These are phyloP conservation scores for Chlamydomonas sphaeroides DNA, from an alignment of 139 green algal genomes.

Conservation along the genomic window DNA sequence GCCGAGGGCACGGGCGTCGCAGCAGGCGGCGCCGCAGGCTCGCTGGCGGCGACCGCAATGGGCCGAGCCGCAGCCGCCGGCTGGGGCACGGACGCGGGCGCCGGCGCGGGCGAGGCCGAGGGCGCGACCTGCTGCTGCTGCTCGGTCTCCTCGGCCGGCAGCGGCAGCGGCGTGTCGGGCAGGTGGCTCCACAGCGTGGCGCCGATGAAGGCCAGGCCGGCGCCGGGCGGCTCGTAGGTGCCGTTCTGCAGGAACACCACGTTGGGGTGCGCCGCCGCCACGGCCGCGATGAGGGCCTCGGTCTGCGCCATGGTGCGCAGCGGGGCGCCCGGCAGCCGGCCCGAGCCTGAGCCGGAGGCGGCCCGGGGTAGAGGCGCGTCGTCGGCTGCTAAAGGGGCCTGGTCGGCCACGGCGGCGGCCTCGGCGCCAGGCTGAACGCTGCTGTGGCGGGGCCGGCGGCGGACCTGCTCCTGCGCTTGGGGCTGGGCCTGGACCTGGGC, in stretches of 20 bases:
- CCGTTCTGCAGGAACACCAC: slow-evolving; percentile 34
- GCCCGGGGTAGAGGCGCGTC: neutral
- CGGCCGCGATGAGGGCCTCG: slow-evolving; percentile 17
- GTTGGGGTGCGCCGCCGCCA: neutral
- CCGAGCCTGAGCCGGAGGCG: no score
- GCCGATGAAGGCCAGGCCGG: slow-evolving; percentile 13
- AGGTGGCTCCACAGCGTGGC: slow-evolving; percentile 28
- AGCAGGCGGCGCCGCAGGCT: no score
- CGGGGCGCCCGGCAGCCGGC: no score
- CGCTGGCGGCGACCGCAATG: no score
- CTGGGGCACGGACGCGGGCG: no score
- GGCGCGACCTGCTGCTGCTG: neutral
- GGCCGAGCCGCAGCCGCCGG: no score
- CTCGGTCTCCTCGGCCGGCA: neutral
- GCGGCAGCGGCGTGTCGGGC: slow-evolving; percentile 12
- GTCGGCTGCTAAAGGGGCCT: no score
- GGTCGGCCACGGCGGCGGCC: no score
- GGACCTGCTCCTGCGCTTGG: neutral
- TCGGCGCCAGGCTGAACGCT: no score
- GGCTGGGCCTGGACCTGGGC: neutral
- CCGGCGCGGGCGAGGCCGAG: no score
- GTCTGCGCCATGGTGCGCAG: slow-evolving; percentile 25
- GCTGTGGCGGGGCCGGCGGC: no score
- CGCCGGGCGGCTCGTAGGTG: neutral
- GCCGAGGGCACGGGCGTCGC: no score